phyloP scores from a whole-genome alignment of 208 protist species.

The Trypanosoma vivax region DNA sequence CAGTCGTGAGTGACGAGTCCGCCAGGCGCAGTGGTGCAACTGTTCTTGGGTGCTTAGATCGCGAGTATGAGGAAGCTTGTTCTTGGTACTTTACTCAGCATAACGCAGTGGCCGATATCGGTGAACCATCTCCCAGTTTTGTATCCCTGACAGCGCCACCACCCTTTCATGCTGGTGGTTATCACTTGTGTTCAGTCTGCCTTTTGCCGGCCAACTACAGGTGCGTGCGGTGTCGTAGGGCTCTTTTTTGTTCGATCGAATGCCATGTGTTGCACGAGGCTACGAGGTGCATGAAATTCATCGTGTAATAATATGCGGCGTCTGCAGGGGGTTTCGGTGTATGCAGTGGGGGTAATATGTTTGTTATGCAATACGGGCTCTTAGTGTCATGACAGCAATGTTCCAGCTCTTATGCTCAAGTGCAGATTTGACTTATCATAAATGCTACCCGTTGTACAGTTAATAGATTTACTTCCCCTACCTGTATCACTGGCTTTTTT shows the following conservation, averaged over 20 bases:
- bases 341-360: too few species aligned
- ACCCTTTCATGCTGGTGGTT: conserved; percentile 13
- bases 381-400: too few species aligned
- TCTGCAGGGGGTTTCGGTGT: too few species aligned
- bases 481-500: too few species aligned
- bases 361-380: too few species aligned
- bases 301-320: conserved; percentile 23
- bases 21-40: too few species aligned
- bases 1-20: too few species aligned
- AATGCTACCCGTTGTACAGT: too few species aligned
- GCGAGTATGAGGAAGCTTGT: conserved; percentile 4
- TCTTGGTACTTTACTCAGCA: conserved; percentile 2
- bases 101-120: neutral
- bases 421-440: too few species aligned
- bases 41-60: too few species aligned
- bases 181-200: conserved; percentile 72
- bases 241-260: conserved; percentile 70
- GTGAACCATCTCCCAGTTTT: conserved; percentile 4
- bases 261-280: conserved; percentile 76
- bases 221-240: conserved; percentile 52
- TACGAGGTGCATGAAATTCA: conserved; percentile 77
- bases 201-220: conserved; percentile 57
- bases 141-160: conserved; percentile 14
- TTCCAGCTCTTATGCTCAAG: too few species aligned
- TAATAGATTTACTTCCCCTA: too few species aligned